Evolutionary conservation across 495 filamentous ascomycete species (phyloP).

Genomic region (Penicillium canariense): DNA sequence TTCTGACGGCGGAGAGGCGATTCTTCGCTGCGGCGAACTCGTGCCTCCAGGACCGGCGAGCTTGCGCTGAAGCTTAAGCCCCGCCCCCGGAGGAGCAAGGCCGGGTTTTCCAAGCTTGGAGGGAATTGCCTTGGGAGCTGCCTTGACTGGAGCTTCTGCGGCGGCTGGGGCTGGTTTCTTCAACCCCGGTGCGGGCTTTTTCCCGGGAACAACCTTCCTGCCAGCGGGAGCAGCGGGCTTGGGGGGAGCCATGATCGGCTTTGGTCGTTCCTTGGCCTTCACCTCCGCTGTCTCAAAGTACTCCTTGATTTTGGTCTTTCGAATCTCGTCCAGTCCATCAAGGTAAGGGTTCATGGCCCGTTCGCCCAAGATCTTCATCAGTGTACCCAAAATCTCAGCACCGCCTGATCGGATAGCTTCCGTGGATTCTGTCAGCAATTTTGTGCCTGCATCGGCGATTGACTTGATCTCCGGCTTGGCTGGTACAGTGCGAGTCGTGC

Average conservation of each 20-base stretch:
- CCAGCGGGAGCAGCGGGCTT: conserved; percentile 47
- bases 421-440: conserved; percentile 82
- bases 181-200: conserved; percentile 51
- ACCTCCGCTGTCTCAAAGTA: conserved; percentile 90
- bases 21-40: conserved; percentile 64
- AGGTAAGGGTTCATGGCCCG: conserved; percentile 92
- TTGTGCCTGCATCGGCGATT: conserved; percentile 83
- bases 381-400: conserved; percentile 85
- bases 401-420: conserved; percentile 82
- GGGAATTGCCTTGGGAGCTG: conserved; percentile 57
- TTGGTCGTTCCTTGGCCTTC: conserved; percentile 95
- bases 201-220: conserved; percentile 46
- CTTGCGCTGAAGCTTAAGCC: conserved; percentile 68
- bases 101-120: conserved; percentile 67
- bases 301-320: conserved; percentile 95
- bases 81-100: conserved; percentile 56
- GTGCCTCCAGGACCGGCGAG: conserved; percentile 56
- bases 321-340: conserved; percentile 93
- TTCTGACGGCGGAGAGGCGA: conserved; percentile 52
- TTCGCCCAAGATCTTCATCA: conserved; percentile 99
- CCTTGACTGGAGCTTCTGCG: conserved; percentile 55
- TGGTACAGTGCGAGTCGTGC: conserved; percentile 79
- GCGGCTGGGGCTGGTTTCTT: conserved; percentile 58
- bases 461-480: conserved; percentile 76
- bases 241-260: conserved; percentile 68